Evolutionary conservation across 345 rosid species (phyloP).

Genomic region (Dimocarpus longan): DNA sequence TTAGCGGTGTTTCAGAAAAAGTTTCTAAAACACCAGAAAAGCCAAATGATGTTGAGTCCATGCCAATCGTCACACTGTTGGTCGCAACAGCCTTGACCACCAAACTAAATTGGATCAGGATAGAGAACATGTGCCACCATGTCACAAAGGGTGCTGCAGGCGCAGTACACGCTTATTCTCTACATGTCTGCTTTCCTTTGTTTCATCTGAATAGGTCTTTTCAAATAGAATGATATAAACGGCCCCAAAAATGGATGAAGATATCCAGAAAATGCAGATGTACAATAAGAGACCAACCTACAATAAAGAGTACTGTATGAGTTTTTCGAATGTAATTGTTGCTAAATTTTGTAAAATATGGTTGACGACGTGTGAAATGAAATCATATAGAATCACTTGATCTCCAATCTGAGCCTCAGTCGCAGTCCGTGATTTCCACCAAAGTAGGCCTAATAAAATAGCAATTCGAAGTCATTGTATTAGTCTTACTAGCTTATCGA

Average conservation of each 20-base stretch:
- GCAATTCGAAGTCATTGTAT: conserved; percentile 84
- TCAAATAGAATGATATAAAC: conserved; percentile 92
- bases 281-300: conserved; percentile 90
- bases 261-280: conserved; percentile 97
- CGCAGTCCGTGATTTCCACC: conserved; percentile 85
- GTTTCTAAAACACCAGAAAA: no score
- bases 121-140: no score
- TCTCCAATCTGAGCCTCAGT: conserved; percentile 92
- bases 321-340: neutral
- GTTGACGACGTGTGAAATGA: neutral
- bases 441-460: conserved; percentile 79
- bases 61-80: no score
- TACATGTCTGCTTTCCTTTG: conserved; percentile 98
- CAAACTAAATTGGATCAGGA: no score
- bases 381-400: conserved; percentile 46
- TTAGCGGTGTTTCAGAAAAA: no score
- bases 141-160: no score
- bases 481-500: conserved; percentile 67
- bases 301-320: conserved; percentile 11
- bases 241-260: conserved; percentile 88
- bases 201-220: conserved; percentile 74
- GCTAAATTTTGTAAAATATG: no score
- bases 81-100: no score
- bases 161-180: conserved; percentile 56
- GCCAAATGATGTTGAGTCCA: no score